Evolutionary conservation across 2,329 filamentous ascomycete species (phyloP).

Genomic region (Monilinia fructicola): DNA sequence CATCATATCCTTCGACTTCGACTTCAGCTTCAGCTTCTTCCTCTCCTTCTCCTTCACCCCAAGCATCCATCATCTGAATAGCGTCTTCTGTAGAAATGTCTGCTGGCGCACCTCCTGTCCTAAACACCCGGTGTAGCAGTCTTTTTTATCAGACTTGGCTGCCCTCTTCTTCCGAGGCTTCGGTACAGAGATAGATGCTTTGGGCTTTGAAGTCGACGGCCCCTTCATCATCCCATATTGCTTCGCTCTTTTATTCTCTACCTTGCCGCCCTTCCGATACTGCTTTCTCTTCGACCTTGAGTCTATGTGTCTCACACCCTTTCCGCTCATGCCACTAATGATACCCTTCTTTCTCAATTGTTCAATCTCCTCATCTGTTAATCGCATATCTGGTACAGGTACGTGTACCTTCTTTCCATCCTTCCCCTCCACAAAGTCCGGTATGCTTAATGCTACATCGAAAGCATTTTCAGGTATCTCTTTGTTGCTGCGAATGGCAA

Average conservation of each 20-base stretch:
- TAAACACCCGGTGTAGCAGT: background rate
- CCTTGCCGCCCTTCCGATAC: constrained; percentile 12
- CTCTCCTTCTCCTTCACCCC: background rate
- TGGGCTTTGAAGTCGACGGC: constrained; percentile 15
- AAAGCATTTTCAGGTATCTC: constrained; percentile 51
- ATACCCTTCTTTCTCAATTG: constrained; percentile 25
- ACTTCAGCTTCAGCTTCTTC: constrained; percentile 13
- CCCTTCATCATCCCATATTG: constrained; percentile 22
- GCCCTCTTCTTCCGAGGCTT: constrained; percentile 8
- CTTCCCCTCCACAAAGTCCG: constrained; percentile 36
- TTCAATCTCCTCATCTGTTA: constrained; percentile 33
- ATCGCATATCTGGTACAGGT: constrained; percentile 36
- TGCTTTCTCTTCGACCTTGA: constrained; percentile 26
- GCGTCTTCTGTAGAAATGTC: constrained; percentile 15
- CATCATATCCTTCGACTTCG: constrained; percentile 1
- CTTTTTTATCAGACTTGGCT: background rate
- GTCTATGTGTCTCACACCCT: constrained; percentile 26
- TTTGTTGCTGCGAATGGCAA: constrained; percentile 60
- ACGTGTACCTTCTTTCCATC: constrained; percentile 31
- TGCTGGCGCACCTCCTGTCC: background rate
- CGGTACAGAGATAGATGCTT: background rate
- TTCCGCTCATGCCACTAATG: constrained; percentile 20
- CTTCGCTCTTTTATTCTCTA: constrained; percentile 4
- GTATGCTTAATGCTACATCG: constrained; percentile 44
- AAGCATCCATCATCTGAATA: constrained; percentile 9